Base-by-base conservation (phyloP, 805 yeast genomes). In the Alloascoidea hylecoeti region DNA sequence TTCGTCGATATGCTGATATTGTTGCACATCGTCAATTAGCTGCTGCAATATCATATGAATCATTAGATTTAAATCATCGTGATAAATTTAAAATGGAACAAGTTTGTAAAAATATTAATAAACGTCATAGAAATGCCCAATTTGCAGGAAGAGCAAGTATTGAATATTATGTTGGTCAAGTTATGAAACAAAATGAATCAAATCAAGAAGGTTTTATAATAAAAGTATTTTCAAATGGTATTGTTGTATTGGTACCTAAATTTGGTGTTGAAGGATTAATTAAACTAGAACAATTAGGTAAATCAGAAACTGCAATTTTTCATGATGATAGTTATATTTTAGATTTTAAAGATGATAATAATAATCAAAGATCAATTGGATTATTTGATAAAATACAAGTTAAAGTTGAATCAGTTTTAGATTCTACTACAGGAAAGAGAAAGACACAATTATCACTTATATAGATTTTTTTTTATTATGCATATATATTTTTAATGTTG, bases 81-180 rank as follows among this genome's bases (percentile, higher is more conserved):
- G 95, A 88, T 53, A 92, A 86, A 58, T 66, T 64, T 50, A 85
- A 84, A 63, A 83, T 92, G 88, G 96, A 89, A 46, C 56, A 75
- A 45, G 76, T 92, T 42, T 86, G 88, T 49, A 75, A 75, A 47
- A 92, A 92, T 53, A 88, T 92, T 53, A 92, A 92, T 63, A 77
- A 70, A 48, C 78, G 96, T 48, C 99, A 92, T 57, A 75, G 98
- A 59, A 92, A 92, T 55, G 98, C 98, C 0, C 99, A 92, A 60
- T 83, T 89, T 65, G 99, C 99, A 2, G 99, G 98, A 30, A 72
- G 99, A 54, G 96, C 98, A 15, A 82, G 95, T 54, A 84, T 92
- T 43, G 98, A 92, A 56, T 92, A 92, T 60, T 92, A 84, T 52
- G 98, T 92, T 37, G 99, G 99, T 5, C 97, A 92, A 62, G 96